Conservation (phyloP, 768 basidiomycete species). For the Chiua virens region DNA sequence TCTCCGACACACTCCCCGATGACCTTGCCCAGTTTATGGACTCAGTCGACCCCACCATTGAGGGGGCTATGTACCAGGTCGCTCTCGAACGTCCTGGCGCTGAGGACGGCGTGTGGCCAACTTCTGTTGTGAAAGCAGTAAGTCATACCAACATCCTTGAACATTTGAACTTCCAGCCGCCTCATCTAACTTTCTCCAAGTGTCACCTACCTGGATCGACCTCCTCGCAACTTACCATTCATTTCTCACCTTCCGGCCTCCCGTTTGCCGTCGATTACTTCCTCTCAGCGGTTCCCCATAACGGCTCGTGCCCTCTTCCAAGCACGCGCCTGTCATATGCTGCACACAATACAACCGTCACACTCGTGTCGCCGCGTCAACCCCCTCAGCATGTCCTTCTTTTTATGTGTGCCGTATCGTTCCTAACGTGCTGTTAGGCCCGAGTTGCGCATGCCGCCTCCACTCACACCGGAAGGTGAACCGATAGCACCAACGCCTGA, state of each 20-base stretch:
- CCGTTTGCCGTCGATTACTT: constrained; percentile 77
- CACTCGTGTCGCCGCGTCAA: constrained; percentile 44
- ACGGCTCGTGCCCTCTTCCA: constrained; percentile 57
- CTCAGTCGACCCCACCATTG: constrained; percentile 36
- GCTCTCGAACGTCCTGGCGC: constrained; percentile 55
- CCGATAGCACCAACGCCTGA: constrained; percentile 60
- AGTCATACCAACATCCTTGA: constrained; percentile 55
- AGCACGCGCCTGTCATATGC: constrained; percentile 27
- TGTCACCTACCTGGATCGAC: constrained; percentile 62
- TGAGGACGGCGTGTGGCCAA: constrained; percentile 34
- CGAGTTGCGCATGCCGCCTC: constrained; percentile 65
- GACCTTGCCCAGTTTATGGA: constrained; percentile 49
- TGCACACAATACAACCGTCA: constrained; percentile 51
- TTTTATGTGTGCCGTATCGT: neutral
- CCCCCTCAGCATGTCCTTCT: constrained; percentile 56
- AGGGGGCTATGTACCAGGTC: constrained; percentile 65
- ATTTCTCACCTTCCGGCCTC: constrained; percentile 43
- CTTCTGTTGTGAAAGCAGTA: constrained; percentile 38
- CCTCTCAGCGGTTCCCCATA: constrained; percentile 62
- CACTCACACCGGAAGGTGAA: constrained; percentile 64
- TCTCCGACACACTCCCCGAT: constrained; percentile 42
- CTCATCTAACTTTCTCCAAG: constrained; percentile 37
- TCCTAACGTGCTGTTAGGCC: constrained; percentile 45
- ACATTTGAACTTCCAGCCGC: constrained; percentile 12
- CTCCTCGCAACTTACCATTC: constrained; percentile 58